Conservation (phyloP, 1,284 basidiomycete species). For the Papiliotrema terrestris region DNA sequence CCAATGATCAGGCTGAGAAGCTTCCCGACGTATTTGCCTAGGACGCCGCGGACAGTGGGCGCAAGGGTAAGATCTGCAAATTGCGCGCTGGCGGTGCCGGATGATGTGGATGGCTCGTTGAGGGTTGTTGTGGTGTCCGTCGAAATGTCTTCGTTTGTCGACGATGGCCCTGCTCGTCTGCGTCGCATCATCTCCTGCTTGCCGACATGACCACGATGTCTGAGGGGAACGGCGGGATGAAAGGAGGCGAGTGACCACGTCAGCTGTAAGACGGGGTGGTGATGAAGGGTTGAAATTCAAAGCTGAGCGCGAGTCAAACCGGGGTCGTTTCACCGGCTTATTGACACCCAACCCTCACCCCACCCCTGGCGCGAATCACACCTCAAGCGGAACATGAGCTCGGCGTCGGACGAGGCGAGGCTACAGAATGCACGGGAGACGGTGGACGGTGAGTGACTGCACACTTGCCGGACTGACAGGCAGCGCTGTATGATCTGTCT, state of each 20-base stretch:
- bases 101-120: background rate
- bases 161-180: background rate
- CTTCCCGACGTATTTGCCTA: too few species aligned
- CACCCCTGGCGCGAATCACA: background rate
- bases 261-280: background rate
- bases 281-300: background rate
- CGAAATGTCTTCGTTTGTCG: background rate
- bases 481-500: constrained; percentile 44
- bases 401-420: constrained; percentile 22
- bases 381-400: background rate
- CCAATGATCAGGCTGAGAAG: background rate
- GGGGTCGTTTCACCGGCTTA: background rate
- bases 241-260: background rate
- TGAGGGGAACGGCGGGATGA: background rate
- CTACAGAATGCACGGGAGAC: constrained; percentile 46
- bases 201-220: background rate
- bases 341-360: background rate
- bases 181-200: background rate
- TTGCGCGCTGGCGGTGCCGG: background rate
- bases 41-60: background rate
- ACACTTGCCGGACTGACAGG: background rate
- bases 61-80: background rate
- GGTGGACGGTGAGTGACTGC: constrained; percentile 36
- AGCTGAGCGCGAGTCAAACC: background rate
- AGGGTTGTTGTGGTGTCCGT: background rate